Evolutionary conservation across 148 eudicot species (phyloP).

Genomic region (Persicaria maculosa): DNA sequence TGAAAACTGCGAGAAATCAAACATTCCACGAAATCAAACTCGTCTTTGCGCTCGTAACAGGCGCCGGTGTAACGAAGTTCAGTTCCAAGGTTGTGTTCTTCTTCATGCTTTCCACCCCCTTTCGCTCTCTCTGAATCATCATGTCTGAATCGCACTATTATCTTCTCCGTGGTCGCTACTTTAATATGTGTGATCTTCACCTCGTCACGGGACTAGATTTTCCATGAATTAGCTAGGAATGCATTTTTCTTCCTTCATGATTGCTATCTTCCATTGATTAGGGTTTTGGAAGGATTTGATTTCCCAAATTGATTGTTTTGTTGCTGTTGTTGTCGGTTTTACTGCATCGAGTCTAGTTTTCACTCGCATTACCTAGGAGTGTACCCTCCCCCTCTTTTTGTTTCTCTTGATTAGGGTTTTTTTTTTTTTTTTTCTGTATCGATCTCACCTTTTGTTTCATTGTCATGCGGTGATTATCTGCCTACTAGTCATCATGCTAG

Average conservation of each 20-base stretch:
- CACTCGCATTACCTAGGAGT: neutral
- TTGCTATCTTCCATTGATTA: neutral
- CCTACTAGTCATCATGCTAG: neutral
- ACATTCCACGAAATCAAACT: neutral
- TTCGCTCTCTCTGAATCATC: neutral
- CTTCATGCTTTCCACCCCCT: neutral
- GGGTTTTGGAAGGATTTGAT: constrained; percentile 1
- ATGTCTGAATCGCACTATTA: neutral
- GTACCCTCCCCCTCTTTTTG: too few relatives aligned
- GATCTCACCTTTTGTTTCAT: neutral
- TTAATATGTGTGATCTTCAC: neutral
- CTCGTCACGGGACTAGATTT: neutral
- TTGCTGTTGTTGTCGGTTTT: neutral
- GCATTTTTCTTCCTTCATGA: neutral
- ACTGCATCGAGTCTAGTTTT: neutral
- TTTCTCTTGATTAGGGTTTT: too few relatives aligned
- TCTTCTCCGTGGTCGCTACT: neutral
- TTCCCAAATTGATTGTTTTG: neutral
- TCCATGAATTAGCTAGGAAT: neutral
- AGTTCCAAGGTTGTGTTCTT: neutral
- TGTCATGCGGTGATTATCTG: neutral
- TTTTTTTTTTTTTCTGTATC: neutral
- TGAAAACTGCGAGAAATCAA: neutral
- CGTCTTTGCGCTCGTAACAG: neutral
- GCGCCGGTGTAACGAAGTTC: neutral